Evolutionary conservation across 2,329 filamentous ascomycete species (phyloP).

Genomic region (Macrophomina phaseolina): DNA sequence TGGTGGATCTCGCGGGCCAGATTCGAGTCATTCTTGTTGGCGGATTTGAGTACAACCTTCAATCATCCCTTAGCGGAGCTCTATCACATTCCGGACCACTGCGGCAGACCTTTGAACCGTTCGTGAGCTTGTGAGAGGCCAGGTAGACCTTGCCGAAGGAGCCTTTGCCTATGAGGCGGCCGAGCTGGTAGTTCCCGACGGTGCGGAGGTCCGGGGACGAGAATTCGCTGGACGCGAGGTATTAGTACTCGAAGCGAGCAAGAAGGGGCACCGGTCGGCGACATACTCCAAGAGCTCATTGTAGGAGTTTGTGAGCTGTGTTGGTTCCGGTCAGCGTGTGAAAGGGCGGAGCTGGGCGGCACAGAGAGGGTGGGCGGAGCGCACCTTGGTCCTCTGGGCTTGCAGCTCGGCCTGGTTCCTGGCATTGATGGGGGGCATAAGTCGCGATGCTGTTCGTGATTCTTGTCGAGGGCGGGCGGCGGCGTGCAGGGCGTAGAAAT

Average conservation of each 20-base stretch:
- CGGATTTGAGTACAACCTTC: slow-evolving; percentile 96
- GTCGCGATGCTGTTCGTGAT: slow-evolving; percentile 18
- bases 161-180: slow-evolving; percentile 91
- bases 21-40: slow-evolving; percentile 93
- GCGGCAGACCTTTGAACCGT: slow-evolving; percentile 84
- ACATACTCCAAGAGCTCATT: slow-evolving; percentile 92
- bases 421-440: slow-evolving; percentile 38
- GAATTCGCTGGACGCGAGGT: slow-evolving; percentile 73
- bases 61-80: slow-evolving; percentile 30
- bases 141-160: slow-evolving; percentile 99
- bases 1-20: slow-evolving; percentile 97
- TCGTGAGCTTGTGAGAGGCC: slow-evolving; percentile 94
- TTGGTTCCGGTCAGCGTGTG: slow-evolving; percentile 25
- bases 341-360: slow-evolving; percentile 15
- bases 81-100: background rate
- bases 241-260: slow-evolving; percentile 27
- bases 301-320: slow-evolving; percentile 93
- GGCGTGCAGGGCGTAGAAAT: slow-evolving; percentile 24
- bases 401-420: slow-evolving; percentile 62
- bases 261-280: background rate
- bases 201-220: slow-evolving; percentile 86
- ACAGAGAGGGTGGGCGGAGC: slow-evolving; percentile 25
- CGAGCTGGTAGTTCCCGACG: slow-evolving; percentile 93
- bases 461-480: slow-evolving; percentile 5
- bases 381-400: slow-evolving; percentile 64